Base-by-base conservation (phyloP, 192 early-diverging fungal species). In the Gigaspora rosea region DNA sequence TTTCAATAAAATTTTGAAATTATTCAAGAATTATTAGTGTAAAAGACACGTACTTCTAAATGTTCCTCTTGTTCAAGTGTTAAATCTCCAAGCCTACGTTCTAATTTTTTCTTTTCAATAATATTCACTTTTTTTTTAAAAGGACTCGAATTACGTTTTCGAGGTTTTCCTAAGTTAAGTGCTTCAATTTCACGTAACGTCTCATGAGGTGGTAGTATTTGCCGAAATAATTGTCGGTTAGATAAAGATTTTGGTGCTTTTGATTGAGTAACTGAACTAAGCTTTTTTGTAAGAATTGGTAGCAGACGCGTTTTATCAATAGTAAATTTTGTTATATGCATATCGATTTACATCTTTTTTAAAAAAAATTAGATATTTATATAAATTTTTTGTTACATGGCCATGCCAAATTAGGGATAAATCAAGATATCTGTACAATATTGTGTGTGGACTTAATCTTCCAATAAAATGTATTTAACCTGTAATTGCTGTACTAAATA, bases 221-320 rank as follows among this genome's bases (percentile, higher is more conserved):
- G 61, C 41, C 46, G 36, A 65, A 76, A 76, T 47, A 50, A 48
- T 52, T 76, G 20, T 16, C 74, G 35, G 32, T 76, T 76, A 20
- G 74, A 76, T 18, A 76, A 41, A 41, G 3, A 6, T 41, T 41
- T 41, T 41, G 3, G 41, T 41, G 41, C 41, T 41, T 41, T 41
- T 41, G 41, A 41, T 41, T 41, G 41, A 7, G 41, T 41, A 41
- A 6, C 41, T 6, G 41, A 41, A 41, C 3, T 7, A 41, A 41
- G 7, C 41, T 0, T 41, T 41, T 41, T 41, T 41, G 41, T 41
- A 41, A 41, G 41, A 2, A 41, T 7, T 41, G 41, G 41, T 41
- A 41, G 41, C 41, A 41, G 41, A 41, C 41, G 41, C 7, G 41
- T 7, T 41, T 41, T 41, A 41, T 0, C 41, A 41, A 41, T 3